These are phyloP conservation scores for Hymenoscyphus repandus DNA, from an alignment of 2,329 filamentous ascomycete genomes.

Conservation along the genomic window DNA sequence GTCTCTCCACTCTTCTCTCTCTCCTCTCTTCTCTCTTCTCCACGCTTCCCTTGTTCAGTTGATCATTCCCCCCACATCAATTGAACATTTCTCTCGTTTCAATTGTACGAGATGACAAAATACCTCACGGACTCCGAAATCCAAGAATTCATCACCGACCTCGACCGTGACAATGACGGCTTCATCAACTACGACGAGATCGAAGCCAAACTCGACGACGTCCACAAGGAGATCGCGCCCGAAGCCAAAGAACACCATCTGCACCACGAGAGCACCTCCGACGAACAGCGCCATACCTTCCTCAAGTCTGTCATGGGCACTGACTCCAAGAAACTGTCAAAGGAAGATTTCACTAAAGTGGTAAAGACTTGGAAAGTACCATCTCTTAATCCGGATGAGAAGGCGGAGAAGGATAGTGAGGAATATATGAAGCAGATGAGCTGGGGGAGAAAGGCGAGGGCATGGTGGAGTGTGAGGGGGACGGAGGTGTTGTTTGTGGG, in stretches of 20 bases:
- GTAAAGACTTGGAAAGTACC: conserved; percentile 44
- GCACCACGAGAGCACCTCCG: conserved; percentile 32
- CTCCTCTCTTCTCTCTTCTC: too few species aligned
- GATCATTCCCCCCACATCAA: too few species aligned
- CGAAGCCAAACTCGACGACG: conserved; percentile 47
- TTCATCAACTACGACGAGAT: conserved; percentile 47
- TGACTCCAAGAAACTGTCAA: conserved; percentile 38
- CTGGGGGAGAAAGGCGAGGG: conserved; percentile 40
- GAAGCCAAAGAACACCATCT: conserved; percentile 42
- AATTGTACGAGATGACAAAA: neutral
- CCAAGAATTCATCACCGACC: conserved; percentile 44
- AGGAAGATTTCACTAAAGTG: conserved; percentile 40
- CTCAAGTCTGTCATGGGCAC: conserved; percentile 45
- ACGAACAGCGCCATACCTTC: conserved; percentile 44
- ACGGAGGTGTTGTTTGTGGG: conserved; percentile 45
- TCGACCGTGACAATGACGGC: conserved; percentile 48
- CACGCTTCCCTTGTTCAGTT: too few species aligned
- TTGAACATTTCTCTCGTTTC: too few species aligned
- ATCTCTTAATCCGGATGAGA: conserved; percentile 41
- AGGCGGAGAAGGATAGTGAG: conserved; percentile 39
- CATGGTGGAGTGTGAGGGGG: conserved; percentile 52
- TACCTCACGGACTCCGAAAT: conserved; percentile 43
- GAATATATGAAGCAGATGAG: conserved; percentile 42
- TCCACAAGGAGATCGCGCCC: conserved; percentile 46
- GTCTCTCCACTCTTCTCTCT: too few species aligned